phyloP scores from a whole-genome alignment of 768 basidiomycete species.

The Fibroporia radiculosa region DNA sequence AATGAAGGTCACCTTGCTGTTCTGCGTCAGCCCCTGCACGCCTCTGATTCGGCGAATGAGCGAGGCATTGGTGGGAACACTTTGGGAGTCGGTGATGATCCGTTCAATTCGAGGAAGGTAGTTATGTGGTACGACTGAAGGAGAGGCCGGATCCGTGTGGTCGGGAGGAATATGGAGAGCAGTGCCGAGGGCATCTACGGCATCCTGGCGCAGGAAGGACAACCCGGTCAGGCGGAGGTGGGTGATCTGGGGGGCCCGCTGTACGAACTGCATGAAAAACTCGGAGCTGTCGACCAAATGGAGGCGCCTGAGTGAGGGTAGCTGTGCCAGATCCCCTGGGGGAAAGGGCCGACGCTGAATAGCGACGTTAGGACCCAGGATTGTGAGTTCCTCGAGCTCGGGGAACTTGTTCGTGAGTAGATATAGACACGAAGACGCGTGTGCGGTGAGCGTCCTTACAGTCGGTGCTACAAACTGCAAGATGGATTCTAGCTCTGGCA shows the following conservation, averaged over 20 bases:
- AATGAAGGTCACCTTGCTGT: no score
- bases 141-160: neutral
- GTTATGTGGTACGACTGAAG: no score
- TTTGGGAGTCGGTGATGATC: neutral
- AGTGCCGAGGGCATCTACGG: no score
- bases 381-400: neutral
- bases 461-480: no score
- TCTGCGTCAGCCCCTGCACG: neutral
- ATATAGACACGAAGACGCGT: no score
- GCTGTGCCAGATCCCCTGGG: neutral
- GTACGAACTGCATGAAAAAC: neutral
- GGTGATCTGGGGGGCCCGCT: neutral
- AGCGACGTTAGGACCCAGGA: no score
- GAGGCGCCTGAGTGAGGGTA: neutral
- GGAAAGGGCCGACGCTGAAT: neutral
- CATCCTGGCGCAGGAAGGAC: neutral
- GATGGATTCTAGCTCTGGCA: no score
- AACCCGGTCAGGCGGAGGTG: conserved; percentile 3
- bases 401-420: no score
- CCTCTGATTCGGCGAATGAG: neutral
- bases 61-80: neutral
- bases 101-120: neutral
- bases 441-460: no score
- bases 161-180: neutral
- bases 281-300: neutral